phyloP scores from a whole-genome alignment of 768 basidiomycete species.

The Stropharia rugosoannulata region DNA sequence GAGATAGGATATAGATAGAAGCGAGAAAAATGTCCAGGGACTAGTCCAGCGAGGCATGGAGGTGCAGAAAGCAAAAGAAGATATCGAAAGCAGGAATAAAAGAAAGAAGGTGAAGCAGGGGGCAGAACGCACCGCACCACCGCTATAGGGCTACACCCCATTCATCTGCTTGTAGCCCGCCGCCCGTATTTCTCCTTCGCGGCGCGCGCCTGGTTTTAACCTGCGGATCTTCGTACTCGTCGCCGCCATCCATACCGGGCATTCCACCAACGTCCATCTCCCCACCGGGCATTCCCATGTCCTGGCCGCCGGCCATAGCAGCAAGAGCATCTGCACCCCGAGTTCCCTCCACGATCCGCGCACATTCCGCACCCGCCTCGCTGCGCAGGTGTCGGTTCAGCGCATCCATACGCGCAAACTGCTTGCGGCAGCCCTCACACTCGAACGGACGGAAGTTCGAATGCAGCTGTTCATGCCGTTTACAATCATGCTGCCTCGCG shows the following conservation, averaged over 20 bases:
- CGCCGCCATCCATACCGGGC: not conserved
- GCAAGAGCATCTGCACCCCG: constrained; percentile 12
- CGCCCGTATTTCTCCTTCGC: not conserved
- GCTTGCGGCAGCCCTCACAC: constrained; percentile 91
- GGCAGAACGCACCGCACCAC: too few species aligned
- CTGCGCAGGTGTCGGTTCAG: constrained; percentile 74
- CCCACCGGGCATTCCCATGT: not conserved
- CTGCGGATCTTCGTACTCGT: not conserved
- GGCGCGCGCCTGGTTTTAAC: not conserved
- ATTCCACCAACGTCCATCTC: constrained; percentile 3
- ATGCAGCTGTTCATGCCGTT: constrained; percentile 93
- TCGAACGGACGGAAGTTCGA: constrained; percentile 90
- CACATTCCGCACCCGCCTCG: constrained; percentile 29
- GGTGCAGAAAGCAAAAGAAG: not conserved
- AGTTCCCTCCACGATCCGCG: constrained; percentile 20
- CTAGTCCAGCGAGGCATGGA: too few species aligned
- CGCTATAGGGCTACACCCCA: constrained; percentile 6
- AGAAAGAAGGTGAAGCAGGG: not conserved
- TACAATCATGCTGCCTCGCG: constrained; percentile 94
- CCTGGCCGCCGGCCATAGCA: not conserved
- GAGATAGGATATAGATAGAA: too few species aligned
- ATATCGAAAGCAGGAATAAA: not conserved
- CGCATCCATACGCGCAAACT: constrained; percentile 94
- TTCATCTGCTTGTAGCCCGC: not conserved
- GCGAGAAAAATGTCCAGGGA: too few species aligned